Base-by-base conservation (phyloP, 495 filamentous ascomycete genomes). In the Aspergillus incahuasiensis region DNA sequence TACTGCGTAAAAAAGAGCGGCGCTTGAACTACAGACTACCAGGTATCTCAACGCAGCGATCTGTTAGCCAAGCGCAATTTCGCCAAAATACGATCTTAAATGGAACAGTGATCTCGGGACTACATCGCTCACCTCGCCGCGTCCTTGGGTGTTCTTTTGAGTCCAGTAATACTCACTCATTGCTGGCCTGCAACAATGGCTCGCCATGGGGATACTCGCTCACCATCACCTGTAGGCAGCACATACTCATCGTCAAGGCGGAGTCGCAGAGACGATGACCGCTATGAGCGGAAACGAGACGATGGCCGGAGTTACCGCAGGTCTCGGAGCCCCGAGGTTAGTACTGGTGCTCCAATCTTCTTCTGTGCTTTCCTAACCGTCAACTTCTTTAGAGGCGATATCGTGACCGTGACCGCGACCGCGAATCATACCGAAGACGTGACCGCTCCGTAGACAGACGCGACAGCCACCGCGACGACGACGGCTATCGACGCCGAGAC, bases 171-270 rank as follows among this genome's bases (percentile, higher is more conserved):
- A 75, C 73, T 80, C 78, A 85, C 79, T 80, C 65, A 80, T 79
- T 78, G 74, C 75, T 81, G 77, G 76, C 75, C 75, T 77, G 80
- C 79, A 80, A 86, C 73, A 74, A 92, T 92, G 88, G 86, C 88
- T 87, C 88, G 88, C 80, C 88, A 83, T 82, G 87, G 82, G 85
- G 87, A 90, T 84, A 85, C 86, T 84, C 88, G 87, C 87, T 91
- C 88, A 91, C 88, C 88, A 89, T 90, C 88, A 84, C 88, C 88
- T 87, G 86, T 87, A 91, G 88, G 87, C 85, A 90, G 87, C 79
- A 84, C 88, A 67, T 83, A 81, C 73, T 86, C 86, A 73, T 85
- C 86, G 65, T 86, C 86, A 64, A 85, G 82, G 77, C 81, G 83
- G 62, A 75, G 67, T 63, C 87, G 85, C 67, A 84, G 86, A 80